phyloP scores from a whole-genome alignment of 495 filamentous ascomycete genomes.

The Daldinia grandis region DNA sequence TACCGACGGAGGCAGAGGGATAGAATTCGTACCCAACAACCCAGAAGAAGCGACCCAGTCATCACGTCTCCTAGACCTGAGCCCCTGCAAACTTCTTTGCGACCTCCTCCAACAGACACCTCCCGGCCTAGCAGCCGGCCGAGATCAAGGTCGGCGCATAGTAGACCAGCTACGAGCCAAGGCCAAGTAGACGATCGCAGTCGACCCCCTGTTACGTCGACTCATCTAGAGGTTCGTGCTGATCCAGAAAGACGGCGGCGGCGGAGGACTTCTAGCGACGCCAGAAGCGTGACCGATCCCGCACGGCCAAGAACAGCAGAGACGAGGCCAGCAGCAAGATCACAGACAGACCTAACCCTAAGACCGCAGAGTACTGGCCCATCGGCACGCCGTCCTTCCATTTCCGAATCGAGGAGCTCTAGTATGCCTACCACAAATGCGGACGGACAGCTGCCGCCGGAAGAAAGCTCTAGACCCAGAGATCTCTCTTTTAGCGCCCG shows the following conservation, averaged over 20 bases:
- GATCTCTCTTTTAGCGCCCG: constrained; percentile 45
- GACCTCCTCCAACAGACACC: constrained; percentile 41
- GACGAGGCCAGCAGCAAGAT: constrained; percentile 57
- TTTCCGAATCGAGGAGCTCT: constrained; percentile 54
- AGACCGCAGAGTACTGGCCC: constrained; percentile 52
- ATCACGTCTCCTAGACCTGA: constrained; percentile 48
- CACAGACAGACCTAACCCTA: constrained; percentile 67
- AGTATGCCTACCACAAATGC: constrained; percentile 45
- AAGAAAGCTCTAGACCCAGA: constrained; percentile 19
- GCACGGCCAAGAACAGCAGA: constrained; percentile 50
- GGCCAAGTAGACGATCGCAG: constrained; percentile 51
- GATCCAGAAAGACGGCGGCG: constrained; percentile 51
- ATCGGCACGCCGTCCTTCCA: constrained; percentile 36
- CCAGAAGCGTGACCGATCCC: constrained; percentile 56
- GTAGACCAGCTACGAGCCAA: constrained; percentile 46
- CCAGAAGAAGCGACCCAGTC: constrained; percentile 54
- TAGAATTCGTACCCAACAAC: constrained; percentile 47
- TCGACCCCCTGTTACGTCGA: constrained; percentile 55
- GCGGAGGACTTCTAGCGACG: constrained; percentile 51
- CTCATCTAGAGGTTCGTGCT: constrained; percentile 56
- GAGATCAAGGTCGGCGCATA: constrained; percentile 50
- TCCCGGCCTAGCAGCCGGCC: constrained; percentile 51
- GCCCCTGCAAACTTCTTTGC: constrained; percentile 30
- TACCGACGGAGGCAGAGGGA: constrained; percentile 76
- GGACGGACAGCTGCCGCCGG: constrained; percentile 4